Conservation (phyloP, 2,329 filamentous ascomycete genomes). For the Zymoseptoria ardabiliae region DNA sequence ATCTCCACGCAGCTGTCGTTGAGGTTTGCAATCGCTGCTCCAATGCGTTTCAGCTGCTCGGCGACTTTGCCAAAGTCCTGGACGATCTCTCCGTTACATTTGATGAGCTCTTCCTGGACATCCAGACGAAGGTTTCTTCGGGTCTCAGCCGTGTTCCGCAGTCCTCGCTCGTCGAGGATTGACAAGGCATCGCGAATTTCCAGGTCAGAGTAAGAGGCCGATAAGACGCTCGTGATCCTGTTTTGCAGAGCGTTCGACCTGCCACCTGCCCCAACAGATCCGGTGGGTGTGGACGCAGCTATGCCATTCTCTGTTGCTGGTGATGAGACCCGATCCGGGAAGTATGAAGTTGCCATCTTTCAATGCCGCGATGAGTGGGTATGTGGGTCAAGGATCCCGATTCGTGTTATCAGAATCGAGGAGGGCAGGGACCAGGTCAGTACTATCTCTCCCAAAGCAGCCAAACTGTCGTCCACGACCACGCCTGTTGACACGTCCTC, state of each 20-base stretch:
- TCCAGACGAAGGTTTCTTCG: conserved; percentile 73
- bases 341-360: conserved; percentile 22
- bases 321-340: conserved; percentile 14
- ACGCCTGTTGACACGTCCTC: not conserved
- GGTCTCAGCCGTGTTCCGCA: conserved; percentile 69
- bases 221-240: conserved; percentile 77
- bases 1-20: conserved; percentile 77
- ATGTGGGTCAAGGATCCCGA: not conserved
- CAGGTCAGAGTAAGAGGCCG: conserved; percentile 83
- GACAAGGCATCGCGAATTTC: conserved; percentile 81
- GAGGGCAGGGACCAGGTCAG: too few species aligned
- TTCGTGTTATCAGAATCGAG: not conserved
- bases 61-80: conserved; percentile 83
- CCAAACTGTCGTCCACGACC: not conserved
- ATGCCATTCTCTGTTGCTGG: conserved; percentile 10
- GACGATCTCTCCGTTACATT: conserved; percentile 84
- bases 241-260: conserved; percentile 64
- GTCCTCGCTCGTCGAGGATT: conserved; percentile 64
- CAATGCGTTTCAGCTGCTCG: conserved; percentile 85
- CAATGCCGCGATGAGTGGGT: not conserved
- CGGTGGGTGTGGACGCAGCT: conserved; percentile 15
- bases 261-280: conserved; percentile 5
- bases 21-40: conserved; percentile 65
- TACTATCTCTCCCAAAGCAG: not conserved
- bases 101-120: conserved; percentile 84